A percentile compares a stretch with the other conserved stretches of the same genome.
Conservation (phyloP, 2,329 filamentous ascomycete genomes). For the Diaporthe destruens region DNA sequence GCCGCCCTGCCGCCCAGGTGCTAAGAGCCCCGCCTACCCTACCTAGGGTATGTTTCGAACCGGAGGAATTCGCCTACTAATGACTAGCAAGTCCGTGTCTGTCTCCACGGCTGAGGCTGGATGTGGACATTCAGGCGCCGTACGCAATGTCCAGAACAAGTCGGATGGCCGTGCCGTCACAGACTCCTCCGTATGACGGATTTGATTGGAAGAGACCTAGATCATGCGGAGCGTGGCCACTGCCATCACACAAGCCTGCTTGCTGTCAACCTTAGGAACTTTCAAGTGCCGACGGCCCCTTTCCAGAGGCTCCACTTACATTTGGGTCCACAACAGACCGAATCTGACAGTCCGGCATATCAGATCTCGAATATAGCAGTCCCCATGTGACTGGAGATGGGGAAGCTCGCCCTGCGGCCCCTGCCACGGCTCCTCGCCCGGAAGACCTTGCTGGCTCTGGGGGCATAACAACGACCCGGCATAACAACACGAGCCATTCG, state of each 20-base stretch:
- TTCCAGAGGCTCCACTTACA: not conserved
- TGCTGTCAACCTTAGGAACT: not conserved
- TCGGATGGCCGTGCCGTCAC: not conserved
- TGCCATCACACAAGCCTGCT: slow-evolving; percentile 1
- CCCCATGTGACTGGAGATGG: not conserved
- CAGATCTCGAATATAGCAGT: slow-evolving; percentile 29
- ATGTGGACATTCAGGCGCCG: not conserved
- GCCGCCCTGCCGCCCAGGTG: slow-evolving; percentile 6
- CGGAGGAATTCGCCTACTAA: not conserved
- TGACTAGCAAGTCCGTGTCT: slow-evolving; percentile 13
- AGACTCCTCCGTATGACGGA: not conserved
- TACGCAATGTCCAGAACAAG: not conserved
- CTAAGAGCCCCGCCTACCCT: slow-evolving; percentile 13
- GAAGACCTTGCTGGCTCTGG: not conserved
- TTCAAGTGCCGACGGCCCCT: slow-evolving; percentile 3
- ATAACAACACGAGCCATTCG: not conserved
- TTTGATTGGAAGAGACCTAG: slow-evolving; percentile 9
- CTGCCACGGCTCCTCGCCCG: not conserved
- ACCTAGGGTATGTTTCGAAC: slow-evolving; percentile 16
- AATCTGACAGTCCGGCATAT: slow-evolving; percentile 23
- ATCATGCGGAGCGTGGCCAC: slow-evolving; percentile 10
- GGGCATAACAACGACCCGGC: not conserved
- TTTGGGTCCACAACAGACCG: slow-evolving; percentile 14
- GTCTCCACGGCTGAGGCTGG: slow-evolving; percentile 2
- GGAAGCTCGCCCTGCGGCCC: slow-evolving; percentile 9